Conservation (phyloP, 2,329 filamentous ascomycete genomes). For the Dryadomyces quercivorus region DNA sequence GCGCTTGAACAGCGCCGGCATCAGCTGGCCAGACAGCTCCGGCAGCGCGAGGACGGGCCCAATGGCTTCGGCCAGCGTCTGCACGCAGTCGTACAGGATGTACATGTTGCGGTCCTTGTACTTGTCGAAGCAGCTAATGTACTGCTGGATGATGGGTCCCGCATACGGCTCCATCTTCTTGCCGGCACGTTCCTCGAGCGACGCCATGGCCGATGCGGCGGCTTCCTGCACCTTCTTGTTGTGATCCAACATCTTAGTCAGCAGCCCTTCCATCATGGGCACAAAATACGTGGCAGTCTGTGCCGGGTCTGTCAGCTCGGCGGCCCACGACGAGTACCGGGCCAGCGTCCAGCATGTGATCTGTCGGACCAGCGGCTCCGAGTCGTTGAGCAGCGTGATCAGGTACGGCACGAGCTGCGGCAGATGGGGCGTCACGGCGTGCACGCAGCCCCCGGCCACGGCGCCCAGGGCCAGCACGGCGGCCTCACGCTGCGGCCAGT, state of each 20-base stretch:
- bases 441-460: constrained; percentile 88
- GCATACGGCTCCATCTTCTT: constrained; percentile 73
- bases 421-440: constrained; percentile 78
- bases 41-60: constrained; percentile 69
- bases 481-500: constrained; percentile 89
- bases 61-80: constrained; percentile 88
- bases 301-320: constrained; percentile 52
- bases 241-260: constrained; percentile 87
- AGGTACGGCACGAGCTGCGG: constrained; percentile 85
- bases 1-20: constrained; percentile 81
- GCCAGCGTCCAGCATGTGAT: constrained; percentile 98
- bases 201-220: constrained; percentile 89
- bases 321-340: constrained; percentile 86
- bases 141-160: constrained; percentile 80
- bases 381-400: constrained; percentile 70
- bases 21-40: constrained; percentile 71
- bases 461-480: constrained; percentile 89
- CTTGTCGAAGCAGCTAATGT: constrained; percentile 79
- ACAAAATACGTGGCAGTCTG: constrained; percentile 74
- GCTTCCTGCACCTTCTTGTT: constrained; percentile 99
- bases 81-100: constrained; percentile 95
- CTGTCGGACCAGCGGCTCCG: constrained; percentile 82
- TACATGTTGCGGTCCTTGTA: constrained; percentile 99
- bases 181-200: constrained; percentile 86
- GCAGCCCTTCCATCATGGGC: constrained; percentile 92